Conservation (phyloP, 2,329 filamentous ascomycete species). For the Aureobasidium lini region DNA sequence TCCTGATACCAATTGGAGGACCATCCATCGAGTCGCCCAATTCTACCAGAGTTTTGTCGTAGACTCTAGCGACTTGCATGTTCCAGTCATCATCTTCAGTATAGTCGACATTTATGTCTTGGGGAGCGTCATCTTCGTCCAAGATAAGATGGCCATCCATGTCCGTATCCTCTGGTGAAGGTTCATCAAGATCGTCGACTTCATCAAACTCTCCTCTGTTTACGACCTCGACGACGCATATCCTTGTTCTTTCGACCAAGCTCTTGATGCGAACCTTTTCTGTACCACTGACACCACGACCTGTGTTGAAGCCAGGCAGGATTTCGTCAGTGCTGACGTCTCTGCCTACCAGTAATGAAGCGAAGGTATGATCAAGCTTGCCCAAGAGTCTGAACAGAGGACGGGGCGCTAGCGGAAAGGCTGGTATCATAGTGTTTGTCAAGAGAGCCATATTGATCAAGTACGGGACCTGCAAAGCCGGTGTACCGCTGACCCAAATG, state of each 20-base stretch:
- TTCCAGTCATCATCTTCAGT: slow-evolving; percentile 39
- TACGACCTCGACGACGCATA: slow-evolving; percentile 63
- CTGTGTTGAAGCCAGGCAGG: slow-evolving; percentile 63
- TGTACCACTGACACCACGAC: slow-evolving; percentile 61
- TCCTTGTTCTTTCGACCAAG: slow-evolving; percentile 67
- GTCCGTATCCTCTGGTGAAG: slow-evolving; percentile 30
- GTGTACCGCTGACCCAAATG: slow-evolving; percentile 80
- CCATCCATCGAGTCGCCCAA: slow-evolving; percentile 60
- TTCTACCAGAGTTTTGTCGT: slow-evolving; percentile 70
- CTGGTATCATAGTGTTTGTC: slow-evolving; percentile 61
- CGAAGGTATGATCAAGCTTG: slow-evolving; percentile 79
- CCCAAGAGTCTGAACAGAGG: slow-evolving; percentile 62
- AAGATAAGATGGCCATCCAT: slow-evolving; percentile 36
- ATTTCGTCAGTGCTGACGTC: slow-evolving; percentile 58
- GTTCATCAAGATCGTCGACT: slow-evolving; percentile 28
- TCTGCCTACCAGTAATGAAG: slow-evolving; percentile 61
- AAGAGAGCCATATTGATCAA: slow-evolving; percentile 70
- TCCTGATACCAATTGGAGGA: slow-evolving; percentile 40
- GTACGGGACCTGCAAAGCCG: slow-evolving; percentile 74
- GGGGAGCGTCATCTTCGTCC: slow-evolving; percentile 15
- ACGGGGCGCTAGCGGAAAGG: slow-evolving; percentile 62
- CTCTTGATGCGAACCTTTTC: slow-evolving; percentile 85
- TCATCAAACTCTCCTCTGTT: slow-evolving; percentile 45
- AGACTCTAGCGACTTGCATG: slow-evolving; percentile 68
- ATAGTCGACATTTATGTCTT: slow-evolving; percentile 24